Evolutionary conservation across 257 asterid genomes (phyloP).

Genomic region (Solanum arcanum): DNA sequence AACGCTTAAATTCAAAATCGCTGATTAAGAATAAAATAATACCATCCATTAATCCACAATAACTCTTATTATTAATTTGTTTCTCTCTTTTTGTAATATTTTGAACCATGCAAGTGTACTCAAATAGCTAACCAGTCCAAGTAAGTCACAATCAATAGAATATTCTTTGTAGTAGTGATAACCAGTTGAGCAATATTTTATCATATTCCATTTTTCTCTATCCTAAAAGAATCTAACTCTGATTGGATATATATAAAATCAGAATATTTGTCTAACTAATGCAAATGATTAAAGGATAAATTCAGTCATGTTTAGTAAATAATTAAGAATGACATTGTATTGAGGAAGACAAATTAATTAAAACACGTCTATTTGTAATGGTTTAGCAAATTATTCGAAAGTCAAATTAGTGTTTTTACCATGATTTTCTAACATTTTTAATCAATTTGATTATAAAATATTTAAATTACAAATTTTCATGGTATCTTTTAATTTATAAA

Average conservation of each 20-base stretch:
- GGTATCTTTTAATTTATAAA: no score
- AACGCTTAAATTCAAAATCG: rapidly evolving
- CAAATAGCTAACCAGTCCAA: not conserved
- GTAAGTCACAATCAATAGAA: not conserved
- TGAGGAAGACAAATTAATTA: no score
- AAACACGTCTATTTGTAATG: not conserved
- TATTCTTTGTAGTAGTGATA: not conserved
- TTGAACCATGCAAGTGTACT: not conserved
- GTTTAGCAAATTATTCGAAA: not conserved
- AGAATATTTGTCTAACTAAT: not conserved
- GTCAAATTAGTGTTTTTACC: not conserved
- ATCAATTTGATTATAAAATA: no score
- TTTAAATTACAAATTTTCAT: no score
- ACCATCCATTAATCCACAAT: not conserved
- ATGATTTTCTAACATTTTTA: not conserved
- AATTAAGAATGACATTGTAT: no score
- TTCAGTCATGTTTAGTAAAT: not conserved
- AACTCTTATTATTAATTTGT: not conserved
- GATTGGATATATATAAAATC: not conserved
- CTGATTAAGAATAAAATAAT: not conserved
- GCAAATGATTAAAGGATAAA: not conserved
- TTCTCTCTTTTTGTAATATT: not conserved
- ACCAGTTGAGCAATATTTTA: not conserved
- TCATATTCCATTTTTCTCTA: not conserved
- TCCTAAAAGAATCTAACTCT: not conserved